Base-by-base conservation (phyloP, 441 rosid species). In the Melastoma candidum region DNA sequence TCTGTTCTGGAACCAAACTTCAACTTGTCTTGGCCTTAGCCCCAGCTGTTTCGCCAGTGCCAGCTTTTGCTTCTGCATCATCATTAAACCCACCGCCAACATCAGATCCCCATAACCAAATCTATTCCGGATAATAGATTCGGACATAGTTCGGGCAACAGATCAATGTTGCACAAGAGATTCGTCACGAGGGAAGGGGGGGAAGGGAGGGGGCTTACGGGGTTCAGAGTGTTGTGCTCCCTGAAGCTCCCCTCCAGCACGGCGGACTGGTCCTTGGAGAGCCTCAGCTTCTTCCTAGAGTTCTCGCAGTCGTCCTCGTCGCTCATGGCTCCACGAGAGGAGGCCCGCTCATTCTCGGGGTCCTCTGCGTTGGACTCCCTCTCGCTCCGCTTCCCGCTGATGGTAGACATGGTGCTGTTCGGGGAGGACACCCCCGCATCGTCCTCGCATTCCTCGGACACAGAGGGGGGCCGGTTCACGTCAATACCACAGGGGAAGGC, bases 1-100 rank as follows among this genome's bases (percentile, higher is more conserved):
- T 65, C 98, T 74, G 64, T 92, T 92, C 61, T 92, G 98, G 75
- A 92, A 92, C 98, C 98, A 92, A 22, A 92, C 98, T 77, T 92
- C 98, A 25, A 92, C 98, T 71, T 92, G 96, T 10, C 98, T 76
- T 26, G 90, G 87, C 73, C 83, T 75, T 46, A 92, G 81, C 60
- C 75, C 79, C 54, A 92, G 71, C 64, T 59, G 81, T 39, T 78
- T 74, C 12, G 98, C 90, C 54, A 92, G 61, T 52, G 65, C 92
- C 59, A 74, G 84, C 79, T 92, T 92, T 65, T 83, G 95, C 66
- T 79, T 82, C 98, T 92, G 57, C 25, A 36, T 36, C 41, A 0
- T 36, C 6, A 36, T 36, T 36, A 2, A 36, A 17, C 22, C 22
- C 22, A 17, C 22, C 22, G 22, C 22, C 22, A 17, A 17, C 22